Conservation (phyloP, 495 filamentous ascomycete species). For the Haplographium delicatum region DNA sequence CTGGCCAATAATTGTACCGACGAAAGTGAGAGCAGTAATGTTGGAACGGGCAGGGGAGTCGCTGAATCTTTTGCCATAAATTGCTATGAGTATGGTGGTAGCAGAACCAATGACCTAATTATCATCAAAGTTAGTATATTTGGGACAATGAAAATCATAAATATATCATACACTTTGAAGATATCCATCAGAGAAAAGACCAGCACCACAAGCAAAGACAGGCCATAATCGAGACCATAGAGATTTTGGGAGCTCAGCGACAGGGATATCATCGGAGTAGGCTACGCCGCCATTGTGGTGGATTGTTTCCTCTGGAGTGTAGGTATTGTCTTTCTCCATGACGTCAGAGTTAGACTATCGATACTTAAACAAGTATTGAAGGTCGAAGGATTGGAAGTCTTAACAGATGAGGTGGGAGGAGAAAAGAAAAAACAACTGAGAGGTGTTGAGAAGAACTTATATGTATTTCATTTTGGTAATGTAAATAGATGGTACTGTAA, state of each 20-base stretch:
- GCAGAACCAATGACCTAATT: conserved; percentile 73
- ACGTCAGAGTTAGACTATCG: neutral
- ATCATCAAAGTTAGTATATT: neutral
- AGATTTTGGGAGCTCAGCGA: conserved; percentile 13
- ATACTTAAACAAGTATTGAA: too few species aligned
- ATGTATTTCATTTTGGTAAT: too few species aligned
- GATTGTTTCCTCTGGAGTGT: neutral
- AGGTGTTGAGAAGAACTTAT: too few species aligned
- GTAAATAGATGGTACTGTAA: too few species aligned
- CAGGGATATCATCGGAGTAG: neutral
- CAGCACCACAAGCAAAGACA: conserved; percentile 76
- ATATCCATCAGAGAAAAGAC: conserved; percentile 88
- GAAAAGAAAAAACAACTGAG: too few species aligned
- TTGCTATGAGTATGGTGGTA: conserved; percentile 57
- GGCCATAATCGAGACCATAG: conserved; percentile 25
- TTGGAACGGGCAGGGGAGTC: conserved; percentile 61
- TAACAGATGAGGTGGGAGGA: too few species aligned
- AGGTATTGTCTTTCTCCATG: conserved; percentile 1
- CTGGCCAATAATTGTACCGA: conserved; percentile 80
- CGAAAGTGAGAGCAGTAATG: conserved; percentile 78
- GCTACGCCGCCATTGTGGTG: too few species aligned
- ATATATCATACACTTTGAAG: conserved; percentile 62
- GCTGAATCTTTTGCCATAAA: conserved; percentile 61
- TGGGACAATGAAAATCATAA: neutral
- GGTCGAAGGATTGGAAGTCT: too few species aligned